Evolutionary conservation across 305 asterid genomes (phyloP).

Genomic region (Fraxinus velutina): DNA sequence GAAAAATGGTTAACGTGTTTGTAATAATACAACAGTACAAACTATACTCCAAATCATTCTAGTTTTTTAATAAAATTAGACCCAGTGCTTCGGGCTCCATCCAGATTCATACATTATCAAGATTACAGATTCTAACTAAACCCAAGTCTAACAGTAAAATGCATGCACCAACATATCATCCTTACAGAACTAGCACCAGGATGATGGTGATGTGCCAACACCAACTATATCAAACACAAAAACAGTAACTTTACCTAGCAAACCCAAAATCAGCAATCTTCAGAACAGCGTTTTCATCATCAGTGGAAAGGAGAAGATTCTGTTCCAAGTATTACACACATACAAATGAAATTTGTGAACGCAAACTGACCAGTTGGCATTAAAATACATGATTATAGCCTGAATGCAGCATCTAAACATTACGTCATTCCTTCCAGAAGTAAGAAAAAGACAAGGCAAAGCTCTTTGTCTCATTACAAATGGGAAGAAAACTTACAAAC

Average conservation of each 20-base stretch:
- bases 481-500: not conserved
- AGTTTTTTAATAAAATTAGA: not conserved
- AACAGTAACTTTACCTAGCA: slow-evolving; percentile 64
- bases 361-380: slow-evolving; percentile 21
- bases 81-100: not conserved
- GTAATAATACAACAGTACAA: not conserved
- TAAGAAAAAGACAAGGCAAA: not conserved
- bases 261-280: slow-evolving; percentile 99
- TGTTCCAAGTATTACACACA: slow-evolving; percentile 40
- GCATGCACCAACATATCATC: not conserved
- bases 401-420: slow-evolving; percentile 3
- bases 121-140: not conserved
- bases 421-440: slow-evolving; percentile 13
- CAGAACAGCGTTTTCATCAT: slow-evolving; percentile 53
- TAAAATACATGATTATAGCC: slow-evolving; percentile 8
- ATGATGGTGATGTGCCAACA: not conserved
- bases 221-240: not conserved
- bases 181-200: not conserved
- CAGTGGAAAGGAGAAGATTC: slow-evolving; percentile 76
- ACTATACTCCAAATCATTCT: not conserved
- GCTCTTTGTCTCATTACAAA: not conserved
- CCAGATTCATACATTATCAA: not conserved
- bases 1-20: not conserved
- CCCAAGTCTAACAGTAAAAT: not conserved
- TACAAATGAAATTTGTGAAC: slow-evolving; percentile 27